phyloP scores from a whole-genome alignment of 2,329 filamentous ascomycete genomes.

The Bertia moriformis region DNA sequence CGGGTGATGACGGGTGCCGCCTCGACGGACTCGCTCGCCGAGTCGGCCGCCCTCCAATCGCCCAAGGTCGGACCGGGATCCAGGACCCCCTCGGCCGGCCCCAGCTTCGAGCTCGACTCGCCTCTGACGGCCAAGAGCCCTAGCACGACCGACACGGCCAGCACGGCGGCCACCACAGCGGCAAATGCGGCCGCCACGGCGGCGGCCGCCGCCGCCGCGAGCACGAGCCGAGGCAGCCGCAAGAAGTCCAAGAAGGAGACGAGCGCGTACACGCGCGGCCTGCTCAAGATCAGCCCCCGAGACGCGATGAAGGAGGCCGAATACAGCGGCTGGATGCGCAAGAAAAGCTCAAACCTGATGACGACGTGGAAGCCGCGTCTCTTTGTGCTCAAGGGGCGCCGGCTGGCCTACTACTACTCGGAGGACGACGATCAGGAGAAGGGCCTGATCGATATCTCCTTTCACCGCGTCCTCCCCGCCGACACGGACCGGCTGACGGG shows the following conservation, averaged over 20 bases:
- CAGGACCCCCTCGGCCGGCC: conserved; percentile 46
- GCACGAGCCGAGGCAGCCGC: conserved; percentile 28
- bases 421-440: conserved; percentile 87
- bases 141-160: conserved; percentile 27
- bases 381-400: conserved; percentile 84
- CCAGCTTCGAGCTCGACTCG: conserved; percentile 68
- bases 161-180: conserved; percentile 21
- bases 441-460: conserved; percentile 92
- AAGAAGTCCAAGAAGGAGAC: conserved; percentile 78
- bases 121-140: conserved; percentile 47
- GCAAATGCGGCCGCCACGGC: too few species aligned
- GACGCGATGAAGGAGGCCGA: conserved; percentile 79
- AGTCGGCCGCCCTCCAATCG: conserved; percentile 41
- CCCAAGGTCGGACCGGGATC: conserved; percentile 69
- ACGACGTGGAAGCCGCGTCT: conserved; percentile 93
- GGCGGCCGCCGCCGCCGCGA: conserved; percentile 18
- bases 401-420: conserved; percentile 89
- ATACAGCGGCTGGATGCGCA: conserved; percentile 99
- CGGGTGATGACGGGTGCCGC: conserved; percentile 33
- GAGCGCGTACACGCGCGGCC: conserved; percentile 77
- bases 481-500: conserved; percentile 83
- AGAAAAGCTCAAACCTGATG: conserved; percentile 91
- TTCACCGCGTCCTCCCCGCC: conserved; percentile 87
- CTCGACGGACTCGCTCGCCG: conserved; percentile 33
- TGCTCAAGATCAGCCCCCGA: conserved; percentile 65